Conservation (phyloP, 352 stramenopile genomes). For the Aphanomyces stellatus region DNA sequence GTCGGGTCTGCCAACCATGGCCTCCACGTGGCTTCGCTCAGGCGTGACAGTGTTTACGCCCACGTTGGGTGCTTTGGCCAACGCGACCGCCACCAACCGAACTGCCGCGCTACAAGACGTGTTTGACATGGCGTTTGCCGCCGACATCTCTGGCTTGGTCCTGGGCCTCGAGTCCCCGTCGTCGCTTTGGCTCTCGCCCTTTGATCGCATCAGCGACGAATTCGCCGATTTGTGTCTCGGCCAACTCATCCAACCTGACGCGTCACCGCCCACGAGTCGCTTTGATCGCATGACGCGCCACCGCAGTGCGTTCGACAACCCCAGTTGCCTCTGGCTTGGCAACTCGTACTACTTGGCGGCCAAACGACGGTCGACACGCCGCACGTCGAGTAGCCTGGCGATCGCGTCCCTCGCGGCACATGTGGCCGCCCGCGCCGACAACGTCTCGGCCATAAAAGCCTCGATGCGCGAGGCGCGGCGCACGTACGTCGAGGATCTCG, state of each 20-base stretch:
- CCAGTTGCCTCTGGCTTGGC: conserved; percentile 10
- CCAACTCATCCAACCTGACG: background rate
- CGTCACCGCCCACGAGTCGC: background rate
- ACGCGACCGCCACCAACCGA: background rate
- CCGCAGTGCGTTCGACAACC: background rate
- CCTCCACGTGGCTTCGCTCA: conserved; percentile 2
- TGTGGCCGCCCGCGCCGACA: background rate
- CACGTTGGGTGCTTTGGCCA: background rate
- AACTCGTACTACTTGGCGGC: conserved; percentile 3
- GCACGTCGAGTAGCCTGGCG: background rate
- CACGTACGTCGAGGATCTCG: background rate
- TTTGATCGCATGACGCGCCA: background rate
- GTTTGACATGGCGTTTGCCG: conserved; percentile 1
- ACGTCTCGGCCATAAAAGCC: background rate
- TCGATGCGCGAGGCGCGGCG: background rate
- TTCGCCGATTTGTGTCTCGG: conserved; percentile 15
- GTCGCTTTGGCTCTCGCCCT: background rate
- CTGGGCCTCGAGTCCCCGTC: conserved; percentile 6
- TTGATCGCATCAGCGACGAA: conserved; percentile 14
- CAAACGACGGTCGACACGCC: background rate
- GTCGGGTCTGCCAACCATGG: background rate
- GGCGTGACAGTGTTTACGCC: conserved; percentile 8
- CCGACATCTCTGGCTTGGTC: conserved; percentile 1
- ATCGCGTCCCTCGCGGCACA: background rate
- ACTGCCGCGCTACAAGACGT: background rate